Conservation (phyloP, 176 grass and related monocot genomes). For the Raddia guianensis region DNA sequence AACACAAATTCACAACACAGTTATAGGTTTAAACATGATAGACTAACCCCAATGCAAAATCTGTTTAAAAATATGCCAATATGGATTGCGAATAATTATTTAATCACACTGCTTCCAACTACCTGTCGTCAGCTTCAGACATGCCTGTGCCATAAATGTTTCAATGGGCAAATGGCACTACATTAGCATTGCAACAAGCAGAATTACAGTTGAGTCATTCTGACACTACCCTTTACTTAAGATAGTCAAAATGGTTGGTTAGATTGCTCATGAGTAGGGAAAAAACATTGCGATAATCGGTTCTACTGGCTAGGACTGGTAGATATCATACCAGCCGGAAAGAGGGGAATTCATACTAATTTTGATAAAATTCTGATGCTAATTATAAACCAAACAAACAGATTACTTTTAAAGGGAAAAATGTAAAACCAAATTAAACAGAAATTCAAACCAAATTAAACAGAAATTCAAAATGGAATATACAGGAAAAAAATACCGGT, state of each 20-base stretch:
- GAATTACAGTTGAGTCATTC: not conserved
- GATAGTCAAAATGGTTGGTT: not conserved
- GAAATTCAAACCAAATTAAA: no score
- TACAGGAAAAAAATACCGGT: no score
- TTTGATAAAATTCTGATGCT: no score
- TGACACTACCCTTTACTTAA: constrained; percentile 16
- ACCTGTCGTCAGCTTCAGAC: not conserved
- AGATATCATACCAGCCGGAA: no score
- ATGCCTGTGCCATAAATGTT: not conserved
- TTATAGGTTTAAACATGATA: constrained; percentile 25
- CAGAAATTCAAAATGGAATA: no score
- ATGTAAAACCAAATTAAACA: no score
- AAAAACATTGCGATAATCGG: no score
- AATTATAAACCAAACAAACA: no score
- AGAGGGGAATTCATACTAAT: no score
- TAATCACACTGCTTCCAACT: constrained; percentile 18
- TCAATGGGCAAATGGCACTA: constrained; percentile 9
- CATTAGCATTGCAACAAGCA: constrained; percentile 17
- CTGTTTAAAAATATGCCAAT: not conserved
- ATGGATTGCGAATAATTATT: not conserved
- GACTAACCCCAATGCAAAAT: not conserved
- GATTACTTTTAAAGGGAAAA: no score
- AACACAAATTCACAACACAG: not conserved
- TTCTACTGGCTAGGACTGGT: no score
- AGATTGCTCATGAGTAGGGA: no score